phyloP scores from a whole-genome alignment of 108 stramenopile genomes.

The Ochromonas danica region DNA sequence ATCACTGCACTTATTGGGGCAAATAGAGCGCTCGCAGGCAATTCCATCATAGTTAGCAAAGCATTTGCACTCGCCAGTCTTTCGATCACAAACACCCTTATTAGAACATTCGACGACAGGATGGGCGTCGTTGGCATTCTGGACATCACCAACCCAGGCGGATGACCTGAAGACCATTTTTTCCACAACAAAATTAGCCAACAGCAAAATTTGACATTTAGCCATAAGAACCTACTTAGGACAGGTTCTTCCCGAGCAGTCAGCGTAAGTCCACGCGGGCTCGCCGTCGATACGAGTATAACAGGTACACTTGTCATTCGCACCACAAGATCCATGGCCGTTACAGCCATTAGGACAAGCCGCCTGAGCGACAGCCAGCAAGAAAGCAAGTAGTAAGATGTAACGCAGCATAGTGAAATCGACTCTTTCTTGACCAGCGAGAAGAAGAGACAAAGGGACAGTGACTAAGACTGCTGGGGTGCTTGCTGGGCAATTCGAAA shows the following conservation, averaged over 20 bases:
- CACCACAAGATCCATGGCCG: slow-evolving; percentile 64
- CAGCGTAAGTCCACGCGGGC: slow-evolving; percentile 66
- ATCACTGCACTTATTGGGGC: slow-evolving; percentile 64
- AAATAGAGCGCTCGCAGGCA: slow-evolving; percentile 72
- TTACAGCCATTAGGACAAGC: slow-evolving; percentile 62
- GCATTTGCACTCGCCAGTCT: slow-evolving; percentile 69
- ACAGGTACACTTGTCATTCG: slow-evolving; percentile 71
- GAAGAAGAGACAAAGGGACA: too few species aligned
- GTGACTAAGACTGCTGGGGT: too few species aligned
- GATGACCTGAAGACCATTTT: not conserved
- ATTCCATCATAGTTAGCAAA: slow-evolving; percentile 74
- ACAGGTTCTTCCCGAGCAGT: slow-evolving; percentile 68
- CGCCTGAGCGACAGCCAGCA: not conserved
- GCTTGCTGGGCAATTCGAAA: too few species aligned
- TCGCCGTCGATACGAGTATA: slow-evolving; percentile 59
- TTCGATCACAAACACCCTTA: slow-evolving; percentile 74
- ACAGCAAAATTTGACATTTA: not conserved
- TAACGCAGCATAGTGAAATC: not conserved
- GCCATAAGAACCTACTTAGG: slow-evolving; percentile 45
- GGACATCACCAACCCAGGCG: slow-evolving; percentile 21
- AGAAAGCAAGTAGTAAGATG: not conserved
- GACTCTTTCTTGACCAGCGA: too few species aligned
- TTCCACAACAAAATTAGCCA: not conserved
- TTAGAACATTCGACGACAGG: slow-evolving; percentile 72
- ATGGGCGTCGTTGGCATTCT: slow-evolving; percentile 60